Percentiles rank a stretch among this genome's conserved stretches.
phyloP scores from a whole-genome alignment of 2,329 filamentous ascomycete species.

The Allantophomopsis lycopodina region DNA sequence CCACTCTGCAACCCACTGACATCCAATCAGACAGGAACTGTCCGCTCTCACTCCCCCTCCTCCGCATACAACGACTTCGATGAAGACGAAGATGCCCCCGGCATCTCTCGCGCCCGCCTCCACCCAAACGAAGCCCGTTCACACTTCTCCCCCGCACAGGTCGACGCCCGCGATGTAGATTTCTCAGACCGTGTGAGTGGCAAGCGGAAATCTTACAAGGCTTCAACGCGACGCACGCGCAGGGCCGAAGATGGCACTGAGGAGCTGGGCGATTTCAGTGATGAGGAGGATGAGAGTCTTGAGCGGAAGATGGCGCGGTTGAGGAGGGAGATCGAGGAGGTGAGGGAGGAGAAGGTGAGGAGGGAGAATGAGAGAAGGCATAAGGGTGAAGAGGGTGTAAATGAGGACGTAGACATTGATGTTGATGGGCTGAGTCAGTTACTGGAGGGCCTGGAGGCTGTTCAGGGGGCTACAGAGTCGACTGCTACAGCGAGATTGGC shows the following conservation, averaged over 20 bases:
- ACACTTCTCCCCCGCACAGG: slow-evolving; percentile 60
- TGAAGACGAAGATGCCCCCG: slow-evolving; percentile 45
- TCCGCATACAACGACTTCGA: slow-evolving; percentile 46
- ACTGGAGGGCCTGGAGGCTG: slow-evolving; percentile 48
- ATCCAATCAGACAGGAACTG: slow-evolving; percentile 21
- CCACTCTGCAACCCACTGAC: slow-evolving; percentile 2
- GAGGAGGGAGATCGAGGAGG: slow-evolving; percentile 68
- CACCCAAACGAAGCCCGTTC: slow-evolving; percentile 68
- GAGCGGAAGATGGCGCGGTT: slow-evolving; percentile 70
- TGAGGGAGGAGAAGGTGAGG: slow-evolving; percentile 43
- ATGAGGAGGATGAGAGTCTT: slow-evolving; percentile 64
- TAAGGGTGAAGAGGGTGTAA: slow-evolving; percentile 19
- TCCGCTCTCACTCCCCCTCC: slow-evolving; percentile 37
- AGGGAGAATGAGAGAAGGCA: slow-evolving; percentile 31
- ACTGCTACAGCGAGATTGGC: slow-evolving; percentile 11
- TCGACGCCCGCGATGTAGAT: slow-evolving; percentile 68
- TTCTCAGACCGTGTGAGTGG: slow-evolving; percentile 80
- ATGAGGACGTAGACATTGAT: slow-evolving; percentile 28
- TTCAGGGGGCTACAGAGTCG: slow-evolving; percentile 3
- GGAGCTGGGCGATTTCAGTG: slow-evolving; percentile 62
- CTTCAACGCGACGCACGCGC: slow-evolving; percentile 52
- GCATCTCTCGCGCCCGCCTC: slow-evolving; percentile 64
- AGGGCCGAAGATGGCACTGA: slow-evolving; percentile 48
- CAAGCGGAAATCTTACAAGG: slow-evolving; percentile 74
- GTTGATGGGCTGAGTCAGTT: slow-evolving; percentile 58